Evolutionary conservation across 2,329 filamentous ascomycete genomes (phyloP), one percentile per base, ranked within the genome.

Genomic region (Juglanconis juglandina): DNA sequence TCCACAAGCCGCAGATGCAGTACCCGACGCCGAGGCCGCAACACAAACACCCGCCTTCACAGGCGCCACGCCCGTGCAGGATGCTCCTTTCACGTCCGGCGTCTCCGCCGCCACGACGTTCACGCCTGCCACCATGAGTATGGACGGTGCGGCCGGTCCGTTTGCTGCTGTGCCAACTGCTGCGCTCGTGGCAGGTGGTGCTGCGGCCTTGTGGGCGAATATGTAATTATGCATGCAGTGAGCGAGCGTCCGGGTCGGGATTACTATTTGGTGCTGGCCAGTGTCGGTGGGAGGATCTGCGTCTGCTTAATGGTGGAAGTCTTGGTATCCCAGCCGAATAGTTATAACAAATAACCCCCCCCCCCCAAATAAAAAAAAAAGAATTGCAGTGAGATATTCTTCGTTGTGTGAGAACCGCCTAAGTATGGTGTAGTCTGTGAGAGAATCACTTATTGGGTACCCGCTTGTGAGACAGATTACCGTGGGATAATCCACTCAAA

Each of bases 31-130:
- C 1, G 64, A 66, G 1, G 65, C 68, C 3, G 59, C 66, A 0
- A 70, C 70, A 4, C 73, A 75, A 44, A 66, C 64, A 3, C 69
- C 72, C 3, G 73, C 71, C 1, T 73, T 71, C 59, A 56, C 65
- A 4, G 66, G 65, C 1, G 70, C 69, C 2, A 65, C 62, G 5
- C 44, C 64, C 0, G 69, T 67, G 0, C 53, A 52, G 1, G 62
- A 67, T 4, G 42, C 68, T 0, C 71, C 71, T 1, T 72, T 73
- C 47, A 74, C 71, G 0, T 63, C 64, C 9, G 68, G 66, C 2
- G 63, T 69, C 24, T 35, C 57, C 32, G 68, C 70, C 2, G 71
- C 68, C 0, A 63, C 69, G 5, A 71, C 68, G 1, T 64, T 68
- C 49, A 54, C 68, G 1, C 67, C 68, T 1, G 69, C 64, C 0